Evolutionary conservation across 2,329 filamentous ascomycete species (phyloP).

Genomic region (Paecilomyces sp.): DNA sequence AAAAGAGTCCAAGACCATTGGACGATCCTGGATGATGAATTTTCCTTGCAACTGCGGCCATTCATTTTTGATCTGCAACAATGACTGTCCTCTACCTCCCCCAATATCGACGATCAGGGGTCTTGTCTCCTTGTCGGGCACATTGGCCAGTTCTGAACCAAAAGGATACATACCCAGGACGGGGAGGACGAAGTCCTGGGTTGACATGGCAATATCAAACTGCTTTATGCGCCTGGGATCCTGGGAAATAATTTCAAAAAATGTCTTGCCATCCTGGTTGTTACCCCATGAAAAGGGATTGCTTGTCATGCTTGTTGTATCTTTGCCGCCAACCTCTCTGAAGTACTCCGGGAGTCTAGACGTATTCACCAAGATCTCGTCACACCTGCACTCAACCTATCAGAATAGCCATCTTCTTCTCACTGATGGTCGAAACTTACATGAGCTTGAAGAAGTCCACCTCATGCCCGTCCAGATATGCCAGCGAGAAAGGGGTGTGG

Average conservation of each 20-base stretch:
- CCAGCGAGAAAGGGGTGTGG: slow-evolving; percentile 20
- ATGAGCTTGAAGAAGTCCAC: slow-evolving; percentile 19
- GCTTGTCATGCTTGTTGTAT: slow-evolving; percentile 9
- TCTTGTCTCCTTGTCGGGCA: slow-evolving; percentile 1
- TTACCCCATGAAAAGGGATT: slow-evolving; percentile 15
- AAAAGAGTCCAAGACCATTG: slow-evolving; percentile 15
- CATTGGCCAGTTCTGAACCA: slow-evolving; percentile 1
- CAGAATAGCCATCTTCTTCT: neutral
- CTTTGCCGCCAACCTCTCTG: slow-evolving; percentile 5
- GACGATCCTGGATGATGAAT: slow-evolving; percentile 19
- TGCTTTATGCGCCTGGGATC: slow-evolving; percentile 13
- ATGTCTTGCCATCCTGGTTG: slow-evolving; percentile 13
- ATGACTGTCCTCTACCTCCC: slow-evolving; percentile 13
- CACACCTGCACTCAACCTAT: slow-evolving; percentile 6
- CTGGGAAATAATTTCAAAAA: slow-evolving; percentile 16
- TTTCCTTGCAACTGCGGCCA: slow-evolving; percentile 10
- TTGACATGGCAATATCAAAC: slow-evolving; percentile 14
- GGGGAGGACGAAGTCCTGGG: slow-evolving; percentile 10
- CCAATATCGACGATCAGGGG: slow-evolving; percentile 8
- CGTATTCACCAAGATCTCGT: slow-evolving; percentile 15
- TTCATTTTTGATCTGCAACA: slow-evolving; percentile 11
- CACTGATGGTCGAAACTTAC: slow-evolving; percentile 5
- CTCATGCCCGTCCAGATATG: slow-evolving; percentile 17
- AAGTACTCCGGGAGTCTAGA: slow-evolving; percentile 15
- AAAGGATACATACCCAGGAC: slow-evolving; percentile 16